Conservation (phyloP, 164 flowering plant genomes). For the Berberis thunbergii region DNA sequence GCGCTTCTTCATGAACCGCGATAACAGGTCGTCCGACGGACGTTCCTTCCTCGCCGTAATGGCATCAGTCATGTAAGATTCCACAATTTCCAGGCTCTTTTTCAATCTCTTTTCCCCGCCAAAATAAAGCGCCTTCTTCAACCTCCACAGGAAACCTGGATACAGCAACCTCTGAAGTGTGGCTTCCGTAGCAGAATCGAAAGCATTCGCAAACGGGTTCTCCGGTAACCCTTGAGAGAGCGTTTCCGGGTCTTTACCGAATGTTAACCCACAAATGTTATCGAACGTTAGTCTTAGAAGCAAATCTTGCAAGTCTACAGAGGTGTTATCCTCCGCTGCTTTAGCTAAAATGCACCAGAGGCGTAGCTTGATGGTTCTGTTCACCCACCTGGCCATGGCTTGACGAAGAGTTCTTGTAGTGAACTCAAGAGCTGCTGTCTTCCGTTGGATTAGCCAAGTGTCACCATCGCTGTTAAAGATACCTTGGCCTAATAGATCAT, state of each 20-base stretch:
- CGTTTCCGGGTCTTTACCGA: conserved; percentile 83
- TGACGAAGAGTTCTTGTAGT: conserved; percentile 85
- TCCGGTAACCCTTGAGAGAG: conserved; percentile 57
- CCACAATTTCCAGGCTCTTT: conserved; percentile 46
- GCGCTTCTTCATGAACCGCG: conserved; percentile 65
- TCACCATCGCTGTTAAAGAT: conserved; percentile 91
- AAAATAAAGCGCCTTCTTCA: conserved; percentile 43
- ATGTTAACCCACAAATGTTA: conserved; percentile 81
- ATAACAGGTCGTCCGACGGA: conserved; percentile 69
- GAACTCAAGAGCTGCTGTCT: conserved; percentile 90
- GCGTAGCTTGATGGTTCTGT: conserved; percentile 58
- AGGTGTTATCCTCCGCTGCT: conserved; percentile 21
- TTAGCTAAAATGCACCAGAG: conserved; percentile 56
- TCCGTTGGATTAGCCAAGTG: conserved; percentile 84
- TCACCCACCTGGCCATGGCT: conserved; percentile 95
- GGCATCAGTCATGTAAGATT: conserved; percentile 58
- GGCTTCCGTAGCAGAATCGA: conserved; percentile 79
- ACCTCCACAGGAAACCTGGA: conserved; percentile 63
- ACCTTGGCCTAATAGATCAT: conserved; percentile 85
- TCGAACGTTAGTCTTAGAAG: conserved; percentile 75
- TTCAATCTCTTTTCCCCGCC: conserved; percentile 44
- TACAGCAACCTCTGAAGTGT: conserved; percentile 62
- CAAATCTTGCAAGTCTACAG: conserved; percentile 76
- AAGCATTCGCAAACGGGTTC: conserved; percentile 61
- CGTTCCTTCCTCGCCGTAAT: conserved; percentile 37